These are phyloP conservation scores for Albifimbria verrucaria DNA, from an alignment of 2,329 filamentous ascomycete genomes.

Conservation along the genomic window DNA sequence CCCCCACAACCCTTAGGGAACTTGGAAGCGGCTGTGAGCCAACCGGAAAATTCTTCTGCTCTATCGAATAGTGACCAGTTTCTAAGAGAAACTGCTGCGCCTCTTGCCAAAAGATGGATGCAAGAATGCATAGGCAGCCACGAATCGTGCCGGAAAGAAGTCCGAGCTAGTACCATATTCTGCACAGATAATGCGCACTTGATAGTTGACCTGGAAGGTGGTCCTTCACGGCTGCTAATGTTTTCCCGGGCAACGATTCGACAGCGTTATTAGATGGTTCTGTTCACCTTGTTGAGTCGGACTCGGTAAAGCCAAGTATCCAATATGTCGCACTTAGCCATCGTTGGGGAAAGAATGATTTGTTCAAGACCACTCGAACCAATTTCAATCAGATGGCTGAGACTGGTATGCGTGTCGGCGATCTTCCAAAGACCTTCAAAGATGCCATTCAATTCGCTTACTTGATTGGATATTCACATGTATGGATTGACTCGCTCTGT, in stretches of 20 bases:
- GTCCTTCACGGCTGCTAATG: background rate
- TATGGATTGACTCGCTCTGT: conserved; percentile 3
- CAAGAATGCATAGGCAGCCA: background rate
- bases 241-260: too few relatives aligned
- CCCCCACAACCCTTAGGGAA: too few relatives aligned
- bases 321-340: conserved; percentile 1
- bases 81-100: background rate
- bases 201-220: conserved; percentile 1
- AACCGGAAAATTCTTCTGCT: too few relatives aligned
- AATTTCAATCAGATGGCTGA: background rate
- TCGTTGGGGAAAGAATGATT: conserved; percentile 1
- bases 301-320: background rate
- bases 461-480: background rate
- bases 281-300: background rate
- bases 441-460: background rate
- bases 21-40: too few relatives aligned
- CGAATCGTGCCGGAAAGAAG: background rate
- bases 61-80: too few relatives aligned
- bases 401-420: background rate
- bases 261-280: background rate
- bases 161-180: background rate
- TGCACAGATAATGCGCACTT: conserved; percentile 1
- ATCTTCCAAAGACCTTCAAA: background rate
- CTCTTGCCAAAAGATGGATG: background rate
- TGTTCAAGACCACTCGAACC: background rate